Conservation (phyloP, 2,329 filamentous ascomycete genomes). For the Pseudopithomyces chartarum region DNA sequence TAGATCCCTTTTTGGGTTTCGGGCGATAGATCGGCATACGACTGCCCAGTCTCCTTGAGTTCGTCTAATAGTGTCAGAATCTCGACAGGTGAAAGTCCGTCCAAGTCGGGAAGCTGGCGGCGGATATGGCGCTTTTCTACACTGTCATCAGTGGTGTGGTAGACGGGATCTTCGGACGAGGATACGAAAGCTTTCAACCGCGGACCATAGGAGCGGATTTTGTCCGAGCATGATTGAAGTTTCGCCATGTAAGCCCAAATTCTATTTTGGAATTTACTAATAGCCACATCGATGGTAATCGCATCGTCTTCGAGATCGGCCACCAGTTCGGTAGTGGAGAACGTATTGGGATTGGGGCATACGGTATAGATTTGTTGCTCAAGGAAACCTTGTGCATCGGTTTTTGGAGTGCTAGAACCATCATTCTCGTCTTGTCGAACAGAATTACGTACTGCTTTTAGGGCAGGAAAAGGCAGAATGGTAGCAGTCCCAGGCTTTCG, state of each 20-base stretch:
- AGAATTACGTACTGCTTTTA: not conserved
- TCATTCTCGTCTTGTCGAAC: not conserved
- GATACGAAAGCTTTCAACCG: not conserved
- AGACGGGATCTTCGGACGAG: not conserved
- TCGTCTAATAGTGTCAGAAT: not conserved
- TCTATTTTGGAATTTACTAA: slow-evolving; percentile 4
- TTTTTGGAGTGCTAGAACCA: not conserved
- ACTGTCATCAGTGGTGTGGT: not conserved
- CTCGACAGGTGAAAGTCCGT: not conserved
- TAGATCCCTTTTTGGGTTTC: not conserved
- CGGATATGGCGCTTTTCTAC: not conserved
- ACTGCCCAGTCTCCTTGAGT: not conserved
- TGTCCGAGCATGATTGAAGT: slow-evolving; percentile 3
- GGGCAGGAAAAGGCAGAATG: not conserved
- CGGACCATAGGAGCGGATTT: not conserved
- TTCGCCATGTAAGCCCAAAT: slow-evolving; percentile 10
- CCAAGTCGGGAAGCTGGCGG: not conserved
- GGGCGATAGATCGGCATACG: not conserved
- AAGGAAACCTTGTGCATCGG: not conserved
- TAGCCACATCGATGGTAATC: not conserved
- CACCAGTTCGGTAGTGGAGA: not conserved
- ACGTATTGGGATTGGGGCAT: slow-evolving; percentile 1
- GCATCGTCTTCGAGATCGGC: slow-evolving; percentile 5
- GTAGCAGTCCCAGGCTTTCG: not conserved
- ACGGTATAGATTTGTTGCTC: slow-evolving; percentile 10